A percentile compares a stretch with the other conserved stretches of the same genome.
phyloP scores from a whole-genome alignment of 2,329 filamentous ascomycete genomes.

The Cladosporium sp. region DNA sequence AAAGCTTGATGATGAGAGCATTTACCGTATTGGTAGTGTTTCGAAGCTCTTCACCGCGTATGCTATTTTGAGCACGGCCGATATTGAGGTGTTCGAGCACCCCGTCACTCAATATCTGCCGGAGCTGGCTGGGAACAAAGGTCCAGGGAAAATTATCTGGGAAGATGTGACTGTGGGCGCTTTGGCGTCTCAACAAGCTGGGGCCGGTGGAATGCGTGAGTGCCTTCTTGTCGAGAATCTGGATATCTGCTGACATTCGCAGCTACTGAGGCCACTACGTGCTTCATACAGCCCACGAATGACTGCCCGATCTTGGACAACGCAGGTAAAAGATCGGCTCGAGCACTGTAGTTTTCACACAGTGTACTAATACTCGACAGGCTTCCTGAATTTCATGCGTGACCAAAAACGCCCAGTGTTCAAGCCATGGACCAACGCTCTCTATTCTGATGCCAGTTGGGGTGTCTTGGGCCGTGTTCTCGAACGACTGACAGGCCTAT shows the following conservation, averaged over 20 bases:
- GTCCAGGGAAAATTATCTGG: conserved; percentile 2
- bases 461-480: conserved; percentile 35
- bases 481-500: conserved; percentile 37
- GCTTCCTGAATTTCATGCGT: conserved; percentile 33
- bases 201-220: background rate
- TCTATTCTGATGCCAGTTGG: conserved; percentile 37
- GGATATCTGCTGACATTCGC: background rate
- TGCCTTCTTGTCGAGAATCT: background rate
- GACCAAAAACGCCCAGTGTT: conserved; percentile 31
- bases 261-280: background rate
- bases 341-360: background rate
- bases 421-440: conserved; percentile 29
- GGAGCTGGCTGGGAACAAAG: background rate
- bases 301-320: background rate
- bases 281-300: background rate
- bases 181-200: conserved; percentile 8
- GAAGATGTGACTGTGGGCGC: conserved; percentile 15
- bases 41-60: conserved; percentile 19
- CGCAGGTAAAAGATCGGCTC: background rate
- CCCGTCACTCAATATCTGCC: conserved; percentile 9
- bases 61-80: conserved; percentile 17
- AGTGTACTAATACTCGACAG: conserved; percentile 17
- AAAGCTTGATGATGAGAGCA: conserved; percentile 11
- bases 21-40: conserved; percentile 16
- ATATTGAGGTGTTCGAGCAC: background rate